phyloP scores from a whole-genome alignment of 148 eudicot genomes.

The Vaccinium vitisidaea region DNA sequence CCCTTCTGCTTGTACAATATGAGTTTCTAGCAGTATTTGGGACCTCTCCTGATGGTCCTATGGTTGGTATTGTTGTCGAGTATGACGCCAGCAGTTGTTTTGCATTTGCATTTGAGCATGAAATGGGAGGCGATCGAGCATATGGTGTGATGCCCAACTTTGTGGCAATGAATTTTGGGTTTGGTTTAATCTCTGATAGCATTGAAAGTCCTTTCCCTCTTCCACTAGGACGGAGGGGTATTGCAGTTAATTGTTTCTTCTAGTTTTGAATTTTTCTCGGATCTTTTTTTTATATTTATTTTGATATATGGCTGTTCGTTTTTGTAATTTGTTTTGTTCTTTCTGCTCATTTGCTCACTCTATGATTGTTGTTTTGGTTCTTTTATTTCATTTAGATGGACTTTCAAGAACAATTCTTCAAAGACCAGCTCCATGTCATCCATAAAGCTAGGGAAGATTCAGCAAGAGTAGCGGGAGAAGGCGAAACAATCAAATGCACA shows the following conservation, averaged over 20 bases:
- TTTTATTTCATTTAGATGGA: slow-evolving; percentile 45
- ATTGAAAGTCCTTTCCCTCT: not conserved
- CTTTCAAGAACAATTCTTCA: slow-evolving; percentile 35
- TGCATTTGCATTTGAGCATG: not conserved
- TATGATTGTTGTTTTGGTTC: slow-evolving; percentile 3
- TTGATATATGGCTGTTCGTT: no score
- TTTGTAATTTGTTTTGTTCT: not conserved
- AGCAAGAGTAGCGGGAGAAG: no score
- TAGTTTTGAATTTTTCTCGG: not conserved
- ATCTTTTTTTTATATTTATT: no score
- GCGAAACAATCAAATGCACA: slow-evolving; percentile 17
- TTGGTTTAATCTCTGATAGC: not conserved
- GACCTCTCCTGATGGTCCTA: no score
- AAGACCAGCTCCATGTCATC: no score
- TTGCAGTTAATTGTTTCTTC: not conserved
- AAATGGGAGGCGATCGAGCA: not conserved
- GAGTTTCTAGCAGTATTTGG: no score
- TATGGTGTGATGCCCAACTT: not conserved
- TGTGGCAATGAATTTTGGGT: not conserved
- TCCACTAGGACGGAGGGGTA: not conserved
- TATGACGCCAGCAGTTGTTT: not conserved
- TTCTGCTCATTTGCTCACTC: not conserved
- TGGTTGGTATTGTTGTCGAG: not conserved
- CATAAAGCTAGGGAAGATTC: no score
- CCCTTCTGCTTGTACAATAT: no score